Percentiles rank a stretch among this genome's conserved stretches.
Conservation (phyloP, 106 monocot species). For the Phalaenopsis equestris region DNA sequence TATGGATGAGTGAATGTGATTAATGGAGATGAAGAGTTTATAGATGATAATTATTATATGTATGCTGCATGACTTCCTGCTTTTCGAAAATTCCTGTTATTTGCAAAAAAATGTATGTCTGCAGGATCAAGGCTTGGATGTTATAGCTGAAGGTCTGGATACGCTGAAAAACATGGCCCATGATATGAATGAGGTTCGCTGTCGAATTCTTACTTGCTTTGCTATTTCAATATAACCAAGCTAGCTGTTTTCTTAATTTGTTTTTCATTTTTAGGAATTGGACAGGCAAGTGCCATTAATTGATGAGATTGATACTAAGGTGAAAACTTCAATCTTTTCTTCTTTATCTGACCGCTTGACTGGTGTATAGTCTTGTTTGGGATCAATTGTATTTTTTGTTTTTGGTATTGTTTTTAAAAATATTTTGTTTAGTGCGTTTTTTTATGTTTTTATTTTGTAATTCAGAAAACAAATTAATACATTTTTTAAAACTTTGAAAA, state of each 20-base stretch:
- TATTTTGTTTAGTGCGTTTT: no score
- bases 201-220: conserved; percentile 6
- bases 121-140: conserved; percentile 97
- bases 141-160: conserved; percentile 90
- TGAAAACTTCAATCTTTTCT: neutral
- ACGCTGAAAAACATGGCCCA: conserved; percentile 92
- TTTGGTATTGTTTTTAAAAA: no score
- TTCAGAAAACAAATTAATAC: no score
- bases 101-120: neutral
- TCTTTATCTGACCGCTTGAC: neutral
- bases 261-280: conserved; percentile 46
- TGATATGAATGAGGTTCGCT: conserved; percentile 92
- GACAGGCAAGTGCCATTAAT: conserved; percentile 97
- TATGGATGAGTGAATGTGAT: neutral
- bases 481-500: no score
- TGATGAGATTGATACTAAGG: conserved; percentile 86
- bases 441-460: no score
- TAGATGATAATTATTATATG: neutral
- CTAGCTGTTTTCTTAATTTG: conserved; percentile 1
- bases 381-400: no score
- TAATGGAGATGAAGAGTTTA: neutral
- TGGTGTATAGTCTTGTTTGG: neutral
- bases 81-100: neutral
- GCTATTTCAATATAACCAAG: neutral
- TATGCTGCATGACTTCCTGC: neutral